Conservation (phyloP, 2,329 filamentous ascomycete species). For the Chlorencoelia australis region DNA sequence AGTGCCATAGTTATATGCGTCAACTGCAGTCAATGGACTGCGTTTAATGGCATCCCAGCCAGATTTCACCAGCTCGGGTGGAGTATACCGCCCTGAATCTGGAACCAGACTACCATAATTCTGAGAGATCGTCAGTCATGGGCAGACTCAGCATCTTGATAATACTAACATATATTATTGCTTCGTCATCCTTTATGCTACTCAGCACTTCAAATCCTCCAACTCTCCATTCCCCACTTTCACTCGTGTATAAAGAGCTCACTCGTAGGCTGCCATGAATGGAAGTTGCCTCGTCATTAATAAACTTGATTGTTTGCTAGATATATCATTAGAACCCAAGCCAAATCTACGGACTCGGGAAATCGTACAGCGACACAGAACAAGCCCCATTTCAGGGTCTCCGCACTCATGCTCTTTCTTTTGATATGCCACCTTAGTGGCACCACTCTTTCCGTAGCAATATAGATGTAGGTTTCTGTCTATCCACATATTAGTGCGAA, state of each 20-base stretch:
- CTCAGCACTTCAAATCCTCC: slow-evolving; percentile 90
- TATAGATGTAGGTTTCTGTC: slow-evolving; percentile 93
- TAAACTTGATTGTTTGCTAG: slow-evolving; percentile 85
- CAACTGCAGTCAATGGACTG: slow-evolving; percentile 69
- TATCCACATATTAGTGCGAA: slow-evolving; percentile 30
- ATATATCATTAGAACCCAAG: slow-evolving; percentile 4
- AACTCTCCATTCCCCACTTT: slow-evolving; percentile 96
- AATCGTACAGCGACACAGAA: slow-evolving; percentile 65
- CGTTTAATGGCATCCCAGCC: slow-evolving; percentile 92
- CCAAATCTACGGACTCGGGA: too few relatives aligned
- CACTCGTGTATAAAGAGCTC: slow-evolving; percentile 82
- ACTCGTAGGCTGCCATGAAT: slow-evolving; percentile 82
- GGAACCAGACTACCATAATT: slow-evolving; percentile 82
- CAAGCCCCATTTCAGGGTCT: slow-evolving; percentile 95
- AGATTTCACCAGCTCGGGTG: slow-evolving; percentile 73
- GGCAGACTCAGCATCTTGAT: background rate
- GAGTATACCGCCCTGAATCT: slow-evolving; percentile 72
- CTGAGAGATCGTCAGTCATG: slow-evolving; percentile 32
- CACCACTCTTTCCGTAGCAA: slow-evolving; percentile 82
- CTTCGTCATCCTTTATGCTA: slow-evolving; percentile 92
- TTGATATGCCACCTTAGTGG: slow-evolving; percentile 86
- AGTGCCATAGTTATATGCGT: slow-evolving; percentile 78
- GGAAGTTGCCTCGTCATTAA: slow-evolving; percentile 86
- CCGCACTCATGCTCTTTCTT: slow-evolving; percentile 75
- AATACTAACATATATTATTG: slow-evolving; percentile 64